A percentile compares a stretch with the other conserved stretches of the same genome.
Conservation (phyloP, 2,329 filamentous ascomycete genomes). For the Fusarium irregulare region DNA sequence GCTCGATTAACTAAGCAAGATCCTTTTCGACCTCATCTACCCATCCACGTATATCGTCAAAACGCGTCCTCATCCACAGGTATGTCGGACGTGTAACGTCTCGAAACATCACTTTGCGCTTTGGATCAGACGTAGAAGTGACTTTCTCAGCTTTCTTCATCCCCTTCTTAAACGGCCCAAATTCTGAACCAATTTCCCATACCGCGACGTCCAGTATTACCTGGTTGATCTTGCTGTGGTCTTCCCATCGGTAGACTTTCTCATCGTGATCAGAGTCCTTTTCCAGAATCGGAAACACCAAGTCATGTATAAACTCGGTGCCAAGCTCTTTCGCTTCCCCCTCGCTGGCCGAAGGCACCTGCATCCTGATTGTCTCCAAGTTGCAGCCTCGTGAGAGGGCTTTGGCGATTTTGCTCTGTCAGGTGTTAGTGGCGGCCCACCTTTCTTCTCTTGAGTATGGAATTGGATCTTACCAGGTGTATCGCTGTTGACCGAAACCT, state of each 20-base stretch:
- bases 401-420: slow-evolving; percentile 20
- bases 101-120: slow-evolving; percentile 10
- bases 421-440: neutral
- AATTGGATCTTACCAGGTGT: slow-evolving; percentile 9
- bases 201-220: neutral
- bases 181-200: slow-evolving; percentile 24
- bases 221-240: slow-evolving; percentile 15
- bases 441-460: accelerated
- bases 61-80: neutral
- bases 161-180: slow-evolving; percentile 15
- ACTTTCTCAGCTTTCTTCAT: slow-evolving; percentile 15
- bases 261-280: accelerated
- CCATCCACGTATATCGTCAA: slow-evolving; percentile 1
- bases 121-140: neutral
- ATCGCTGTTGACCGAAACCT: slow-evolving; percentile 10
- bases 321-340: neutral
- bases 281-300: slow-evolving; percentile 11
- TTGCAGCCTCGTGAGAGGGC: slow-evolving; percentile 11
- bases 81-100: neutral
- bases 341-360: neutral
- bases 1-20: neutral
- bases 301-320: neutral
- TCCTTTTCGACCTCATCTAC: slow-evolving; percentile 8
- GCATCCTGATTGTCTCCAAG: slow-evolving; percentile 5
- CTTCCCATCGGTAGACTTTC: slow-evolving; percentile 22